Percentiles rank a stretch among this genome's conserved stretches.
These are phyloP conservation scores for Aeschynomene evenia DNA, from an alignment of 306 rosid genomes.

Conservation along the genomic window DNA sequence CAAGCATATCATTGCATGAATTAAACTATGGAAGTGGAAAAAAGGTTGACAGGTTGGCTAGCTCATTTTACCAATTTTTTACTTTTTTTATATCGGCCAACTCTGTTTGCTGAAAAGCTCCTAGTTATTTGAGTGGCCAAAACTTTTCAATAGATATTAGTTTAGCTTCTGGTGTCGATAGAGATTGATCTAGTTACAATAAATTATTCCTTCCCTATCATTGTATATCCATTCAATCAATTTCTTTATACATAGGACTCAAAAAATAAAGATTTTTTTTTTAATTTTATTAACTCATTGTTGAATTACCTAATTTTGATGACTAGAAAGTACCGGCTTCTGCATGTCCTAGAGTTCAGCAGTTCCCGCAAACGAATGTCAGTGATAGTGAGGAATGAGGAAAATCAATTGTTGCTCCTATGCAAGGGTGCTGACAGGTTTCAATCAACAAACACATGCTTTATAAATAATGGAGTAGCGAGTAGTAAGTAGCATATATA, in stretches of 20 bases:
- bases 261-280: too few species aligned
- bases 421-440: slow-evolving; percentile 99
- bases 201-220: not conserved
- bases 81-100: not conserved
- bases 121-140: not conserved
- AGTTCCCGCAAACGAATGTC: slow-evolving; percentile 96
- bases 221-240: not conserved
- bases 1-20: slow-evolving; percentile 65
- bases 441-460: slow-evolving; percentile 29
- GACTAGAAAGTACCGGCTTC: slow-evolving; percentile 65
- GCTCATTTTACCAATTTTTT: slow-evolving; percentile 33
- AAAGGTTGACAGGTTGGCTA: slow-evolving; percentile 83
- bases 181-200: slow-evolving; percentile 12
- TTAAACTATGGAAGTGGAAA: slow-evolving; percentile 49
- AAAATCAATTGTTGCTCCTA: slow-evolving; percentile 63
- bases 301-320: slow-evolving; percentile 29
- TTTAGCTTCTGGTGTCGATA: not conserved
- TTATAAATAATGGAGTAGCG: slow-evolving; percentile 21
- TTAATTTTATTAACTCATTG: slow-evolving; percentile 12
- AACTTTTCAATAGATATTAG: not conserved
- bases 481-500: slow-evolving; percentile 32
- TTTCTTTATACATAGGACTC: not conserved
- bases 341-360: slow-evolving; percentile 80
- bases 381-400: slow-evolving; percentile 71
- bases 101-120: not conserved